Conservation (phyloP, 352 stramenopile genomes). For the Phytopythium delawarense region DNA sequence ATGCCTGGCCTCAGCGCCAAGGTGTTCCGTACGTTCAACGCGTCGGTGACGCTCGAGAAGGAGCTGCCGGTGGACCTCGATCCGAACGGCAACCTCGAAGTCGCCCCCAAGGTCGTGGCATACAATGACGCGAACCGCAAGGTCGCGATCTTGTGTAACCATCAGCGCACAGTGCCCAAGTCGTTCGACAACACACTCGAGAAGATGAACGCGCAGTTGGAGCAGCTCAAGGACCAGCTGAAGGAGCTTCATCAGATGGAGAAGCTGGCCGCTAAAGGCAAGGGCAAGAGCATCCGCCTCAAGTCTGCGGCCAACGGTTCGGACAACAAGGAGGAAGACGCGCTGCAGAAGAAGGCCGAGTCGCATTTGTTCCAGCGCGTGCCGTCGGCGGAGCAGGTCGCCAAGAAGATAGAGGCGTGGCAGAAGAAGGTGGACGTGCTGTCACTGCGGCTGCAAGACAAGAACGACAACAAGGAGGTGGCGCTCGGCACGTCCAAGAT, state of each 20-base stretch:
- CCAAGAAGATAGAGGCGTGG: slow-evolving; percentile 93
- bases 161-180: slow-evolving; percentile 98
- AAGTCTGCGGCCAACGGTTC: slow-evolving; percentile 71
- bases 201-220: slow-evolving; percentile 92
- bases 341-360: slow-evolving; percentile 89
- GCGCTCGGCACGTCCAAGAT: slow-evolving; percentile 99
- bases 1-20: slow-evolving; percentile 99
- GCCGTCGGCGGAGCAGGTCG: slow-evolving; percentile 92
- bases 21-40: slow-evolving; percentile 99
- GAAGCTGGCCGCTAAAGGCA: slow-evolving; percentile 81
- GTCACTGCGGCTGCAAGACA: slow-evolving; percentile 95
- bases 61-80: slow-evolving; percentile 87
- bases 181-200: slow-evolving; percentile 93
- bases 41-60: slow-evolving; percentile 98
- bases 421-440: slow-evolving; percentile 92
- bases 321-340: slow-evolving; percentile 81
- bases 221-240: slow-evolving; percentile 92
- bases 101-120: slow-evolving; percentile 91
- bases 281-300: slow-evolving; percentile 87
- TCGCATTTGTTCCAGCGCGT: slow-evolving; percentile 92
- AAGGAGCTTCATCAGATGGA: slow-evolving; percentile 95
- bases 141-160: slow-evolving; percentile 99
- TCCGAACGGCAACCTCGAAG: slow-evolving; percentile 55
- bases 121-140: slow-evolving; percentile 99
- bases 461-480: slow-evolving; percentile 99